Evolutionary conservation across 2,329 filamentous ascomycete genomes (phyloP).

Genomic region (Lasiodiplodia sp.): DNA sequence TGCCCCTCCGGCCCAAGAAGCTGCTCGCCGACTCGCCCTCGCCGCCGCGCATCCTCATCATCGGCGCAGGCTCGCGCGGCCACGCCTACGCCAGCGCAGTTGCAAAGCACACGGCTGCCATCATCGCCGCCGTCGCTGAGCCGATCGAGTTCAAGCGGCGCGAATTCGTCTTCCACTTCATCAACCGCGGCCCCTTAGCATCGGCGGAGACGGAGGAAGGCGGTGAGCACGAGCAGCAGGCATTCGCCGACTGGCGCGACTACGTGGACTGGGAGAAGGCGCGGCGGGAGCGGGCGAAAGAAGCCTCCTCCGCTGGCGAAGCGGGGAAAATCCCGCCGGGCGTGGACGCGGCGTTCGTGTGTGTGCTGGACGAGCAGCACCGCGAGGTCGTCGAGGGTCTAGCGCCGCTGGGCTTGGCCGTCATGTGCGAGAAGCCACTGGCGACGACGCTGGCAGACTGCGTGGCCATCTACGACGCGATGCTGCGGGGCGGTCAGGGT

Average conservation of each 20-base stretch:
- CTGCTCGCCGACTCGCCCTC: slow-evolving; percentile 21
- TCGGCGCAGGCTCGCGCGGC: slow-evolving; percentile 50
- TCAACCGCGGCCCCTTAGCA: slow-evolving; percentile 58
- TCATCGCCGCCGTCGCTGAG: slow-evolving; percentile 82
- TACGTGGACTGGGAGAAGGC: slow-evolving; percentile 76
- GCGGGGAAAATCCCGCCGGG: slow-evolving; percentile 34
- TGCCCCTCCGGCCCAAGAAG: slow-evolving; percentile 7
- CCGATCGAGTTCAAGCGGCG: slow-evolving; percentile 78
- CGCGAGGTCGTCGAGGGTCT: slow-evolving; percentile 79
- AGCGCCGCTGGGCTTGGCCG: slow-evolving; percentile 73
- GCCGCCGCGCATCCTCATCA: slow-evolving; percentile 42
- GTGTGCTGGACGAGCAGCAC: slow-evolving; percentile 88
- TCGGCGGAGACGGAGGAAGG: slow-evolving; percentile 61
- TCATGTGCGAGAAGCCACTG: slow-evolving; percentile 95
- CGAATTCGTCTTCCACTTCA: slow-evolving; percentile 72
- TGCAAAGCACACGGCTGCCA: slow-evolving; percentile 52
- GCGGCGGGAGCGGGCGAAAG: slow-evolving; percentile 60
- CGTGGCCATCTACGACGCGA: slow-evolving; percentile 71
- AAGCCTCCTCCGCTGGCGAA: slow-evolving; percentile 28
- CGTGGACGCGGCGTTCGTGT: slow-evolving; percentile 69
- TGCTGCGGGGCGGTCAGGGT: slow-evolving; percentile 47
- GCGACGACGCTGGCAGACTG: slow-evolving; percentile 82
- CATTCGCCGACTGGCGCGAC: slow-evolving; percentile 75
- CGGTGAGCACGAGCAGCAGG: not conserved
- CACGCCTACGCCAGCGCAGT: slow-evolving; percentile 44